Evolutionary conservation across 1,139 yeast genomes (phyloP).

Genomic region (Suhomyces anneliseae): DNA sequence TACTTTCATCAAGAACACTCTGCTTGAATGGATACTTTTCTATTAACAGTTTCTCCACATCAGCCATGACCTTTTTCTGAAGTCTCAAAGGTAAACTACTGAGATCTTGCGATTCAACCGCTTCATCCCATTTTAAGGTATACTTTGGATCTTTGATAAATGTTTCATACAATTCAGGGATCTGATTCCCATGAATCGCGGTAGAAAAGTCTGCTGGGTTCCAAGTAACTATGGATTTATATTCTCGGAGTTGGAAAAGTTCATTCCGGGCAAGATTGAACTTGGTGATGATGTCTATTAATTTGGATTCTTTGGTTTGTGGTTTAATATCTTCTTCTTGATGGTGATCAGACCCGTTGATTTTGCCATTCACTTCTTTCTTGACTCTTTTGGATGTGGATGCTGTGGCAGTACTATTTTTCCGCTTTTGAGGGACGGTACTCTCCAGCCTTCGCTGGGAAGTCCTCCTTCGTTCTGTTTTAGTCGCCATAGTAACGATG

Average conservation of each 20-base stretch:
- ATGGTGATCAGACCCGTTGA: neutral
- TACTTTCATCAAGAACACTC: slow-evolving; percentile 27
- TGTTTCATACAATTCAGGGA: slow-evolving; percentile 39
- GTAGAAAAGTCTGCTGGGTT: slow-evolving; percentile 51
- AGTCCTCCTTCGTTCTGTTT: slow-evolving; percentile 9
- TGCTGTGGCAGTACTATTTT: neutral
- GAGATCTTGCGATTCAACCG: slow-evolving; percentile 28
- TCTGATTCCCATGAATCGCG: slow-evolving; percentile 14
- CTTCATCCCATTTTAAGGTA: slow-evolving; percentile 36
- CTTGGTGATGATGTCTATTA: slow-evolving; percentile 40
- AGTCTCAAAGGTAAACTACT: slow-evolving; percentile 40
- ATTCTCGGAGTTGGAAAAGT: slow-evolving; percentile 59
- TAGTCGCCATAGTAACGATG: slow-evolving; percentile 5
- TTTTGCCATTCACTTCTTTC: neutral
- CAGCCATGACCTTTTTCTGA: slow-evolving; percentile 47
- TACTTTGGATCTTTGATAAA: slow-evolving; percentile 31
- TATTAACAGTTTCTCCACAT: slow-evolving; percentile 33
- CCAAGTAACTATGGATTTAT: slow-evolving; percentile 59
- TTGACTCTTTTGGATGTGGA: neutral
- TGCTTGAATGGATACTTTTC: slow-evolving; percentile 40
- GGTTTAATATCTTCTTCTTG: neutral
- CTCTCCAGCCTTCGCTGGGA: slow-evolving; percentile 1
- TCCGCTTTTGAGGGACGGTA: slow-evolving; percentile 8
- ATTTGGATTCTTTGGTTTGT: slow-evolving; percentile 18
- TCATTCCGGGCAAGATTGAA: slow-evolving; percentile 50